A percentile compares a stretch with the other conserved stretches of the same genome.
phyloP scores from a whole-genome alignment of 495 filamentous ascomycete species.

The Chaetomium fimeti region DNA sequence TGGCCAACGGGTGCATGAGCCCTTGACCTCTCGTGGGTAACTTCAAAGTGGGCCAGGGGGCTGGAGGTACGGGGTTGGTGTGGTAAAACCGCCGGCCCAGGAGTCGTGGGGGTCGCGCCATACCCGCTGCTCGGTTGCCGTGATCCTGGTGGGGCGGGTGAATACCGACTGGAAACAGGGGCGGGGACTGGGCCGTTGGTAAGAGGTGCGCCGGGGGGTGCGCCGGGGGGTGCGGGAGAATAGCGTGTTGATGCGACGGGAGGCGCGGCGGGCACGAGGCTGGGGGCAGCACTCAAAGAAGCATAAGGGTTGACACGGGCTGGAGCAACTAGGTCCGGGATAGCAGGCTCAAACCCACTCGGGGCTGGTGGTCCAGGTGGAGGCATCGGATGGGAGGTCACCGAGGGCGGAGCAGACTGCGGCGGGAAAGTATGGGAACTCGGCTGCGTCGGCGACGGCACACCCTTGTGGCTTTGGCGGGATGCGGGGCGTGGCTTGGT shows the following conservation, averaged over 20 bases:
- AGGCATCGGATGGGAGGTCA: slow-evolving; percentile 19
- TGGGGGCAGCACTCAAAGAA: slow-evolving; percentile 41
- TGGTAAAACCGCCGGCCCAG: slow-evolving; percentile 53
- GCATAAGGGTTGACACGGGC: slow-evolving; percentile 66
- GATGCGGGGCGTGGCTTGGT: slow-evolving; percentile 56
- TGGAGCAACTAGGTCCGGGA: slow-evolving; percentile 49
- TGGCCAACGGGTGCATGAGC: slow-evolving; percentile 32
- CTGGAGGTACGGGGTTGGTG: slow-evolving; percentile 86
- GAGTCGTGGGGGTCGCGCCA: slow-evolving; percentile 39
- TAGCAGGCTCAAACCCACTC: slow-evolving; percentile 26
- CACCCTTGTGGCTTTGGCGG: slow-evolving; percentile 37
- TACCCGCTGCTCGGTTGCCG: slow-evolving; percentile 43
- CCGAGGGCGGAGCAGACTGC: slow-evolving; percentile 35
- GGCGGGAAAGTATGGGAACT: slow-evolving; percentile 37
- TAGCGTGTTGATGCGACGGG: slow-evolving; percentile 51
- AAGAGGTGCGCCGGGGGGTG: slow-evolving; percentile 43
- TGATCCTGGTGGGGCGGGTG: slow-evolving; percentile 49
- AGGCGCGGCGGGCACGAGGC: slow-evolving; percentile 44
- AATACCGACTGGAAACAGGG: slow-evolving; percentile 50
- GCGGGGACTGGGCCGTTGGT: slow-evolving; percentile 39
- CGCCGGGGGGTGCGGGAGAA: slow-evolving; percentile 57
- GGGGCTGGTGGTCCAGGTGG: slow-evolving; percentile 33
- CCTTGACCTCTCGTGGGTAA: slow-evolving; percentile 45
- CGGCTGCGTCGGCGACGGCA: slow-evolving; percentile 42
- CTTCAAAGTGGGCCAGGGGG: slow-evolving; percentile 68